A percentile compares a stretch with the other conserved stretches of the same genome.
Evolutionary conservation across 73 alveolate species (phyloP).

Genomic region (Paramecium sexaurelia): DNA sequence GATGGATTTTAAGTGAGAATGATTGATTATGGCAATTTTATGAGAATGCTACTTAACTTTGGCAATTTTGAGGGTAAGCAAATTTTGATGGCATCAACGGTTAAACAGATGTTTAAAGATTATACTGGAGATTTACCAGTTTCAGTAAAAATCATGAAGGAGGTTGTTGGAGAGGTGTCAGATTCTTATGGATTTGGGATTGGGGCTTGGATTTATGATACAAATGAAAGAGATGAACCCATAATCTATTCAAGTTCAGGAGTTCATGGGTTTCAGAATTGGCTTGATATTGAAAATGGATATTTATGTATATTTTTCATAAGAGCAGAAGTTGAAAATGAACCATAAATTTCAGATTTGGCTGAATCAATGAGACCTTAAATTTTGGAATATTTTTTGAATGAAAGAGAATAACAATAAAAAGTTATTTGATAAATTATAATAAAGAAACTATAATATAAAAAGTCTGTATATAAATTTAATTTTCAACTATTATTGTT

Average conservation of each 20-base stretch:
- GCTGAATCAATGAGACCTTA: not conserved
- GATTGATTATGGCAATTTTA: constrained; percentile 54
- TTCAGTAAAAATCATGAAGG: not conserved
- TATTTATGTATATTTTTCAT: not conserved
- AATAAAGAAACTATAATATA: no score
- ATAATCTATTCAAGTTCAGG: not conserved
- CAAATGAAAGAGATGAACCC: not conserved
- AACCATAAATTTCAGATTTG: not conserved
- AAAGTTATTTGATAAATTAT: not conserved
- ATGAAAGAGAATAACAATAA: not conserved
- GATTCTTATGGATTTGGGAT: not conserved
- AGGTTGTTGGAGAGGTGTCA: not conserved
- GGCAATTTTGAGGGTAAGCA: not conserved
- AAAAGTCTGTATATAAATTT: no score
- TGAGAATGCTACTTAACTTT: not conserved
- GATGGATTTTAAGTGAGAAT: constrained; percentile 37
- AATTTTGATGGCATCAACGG: not conserved
- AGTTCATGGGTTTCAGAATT: not conserved
- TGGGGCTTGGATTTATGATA: not conserved
- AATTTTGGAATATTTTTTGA: not conserved
- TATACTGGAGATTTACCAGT: constrained; percentile 12
- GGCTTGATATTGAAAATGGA: not conserved
- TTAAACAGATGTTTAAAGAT: not conserved
- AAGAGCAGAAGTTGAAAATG: not conserved
- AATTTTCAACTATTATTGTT: no score